These are phyloP conservation scores for Thielaviopsis euricoi DNA, from an alignment of 2,329 filamentous ascomycete species.

Conservation along the genomic window DNA sequence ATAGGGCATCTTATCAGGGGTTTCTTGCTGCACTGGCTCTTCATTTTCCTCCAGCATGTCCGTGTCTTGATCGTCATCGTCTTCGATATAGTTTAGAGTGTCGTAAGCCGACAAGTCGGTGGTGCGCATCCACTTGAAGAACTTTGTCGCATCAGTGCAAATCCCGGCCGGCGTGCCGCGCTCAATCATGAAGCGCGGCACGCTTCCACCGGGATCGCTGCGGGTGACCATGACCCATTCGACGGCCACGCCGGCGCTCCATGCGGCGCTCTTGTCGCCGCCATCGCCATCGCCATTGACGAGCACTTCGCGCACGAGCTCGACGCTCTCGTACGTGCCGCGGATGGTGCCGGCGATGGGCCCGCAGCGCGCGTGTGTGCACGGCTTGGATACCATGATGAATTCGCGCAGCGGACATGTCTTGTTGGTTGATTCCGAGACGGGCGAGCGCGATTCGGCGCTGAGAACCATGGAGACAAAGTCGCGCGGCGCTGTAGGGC, in stretches of 20 bases:
- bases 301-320: constrained; percentile 70
- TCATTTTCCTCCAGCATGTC: background rate
- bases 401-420: constrained; percentile 45
- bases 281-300: background rate
- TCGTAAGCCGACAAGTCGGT: background rate
- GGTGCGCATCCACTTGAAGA: constrained; percentile 50
- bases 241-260: constrained; percentile 20
- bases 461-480: constrained; percentile 69
- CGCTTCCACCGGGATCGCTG: constrained; percentile 74
- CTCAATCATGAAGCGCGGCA: constrained; percentile 83
- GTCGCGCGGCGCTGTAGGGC: constrained; percentile 73
- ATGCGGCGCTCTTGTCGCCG: too few species aligned
- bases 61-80: constrained; percentile 5
- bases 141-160: constrained; percentile 61
- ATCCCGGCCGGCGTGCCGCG: constrained; percentile 72
- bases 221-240: constrained; percentile 92
- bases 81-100: constrained; percentile 7
- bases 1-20: too few species aligned
- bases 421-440: background rate
- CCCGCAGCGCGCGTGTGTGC: constrained; percentile 57
- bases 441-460: constrained; percentile 12
- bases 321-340: constrained; percentile 79
- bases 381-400: constrained; percentile 78
- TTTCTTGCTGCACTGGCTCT: background rate
- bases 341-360: constrained; percentile 58